phyloP scores from a whole-genome alignment of 1,284 basidiomycete genomes.

The Wolfiporia cocos region DNA sequence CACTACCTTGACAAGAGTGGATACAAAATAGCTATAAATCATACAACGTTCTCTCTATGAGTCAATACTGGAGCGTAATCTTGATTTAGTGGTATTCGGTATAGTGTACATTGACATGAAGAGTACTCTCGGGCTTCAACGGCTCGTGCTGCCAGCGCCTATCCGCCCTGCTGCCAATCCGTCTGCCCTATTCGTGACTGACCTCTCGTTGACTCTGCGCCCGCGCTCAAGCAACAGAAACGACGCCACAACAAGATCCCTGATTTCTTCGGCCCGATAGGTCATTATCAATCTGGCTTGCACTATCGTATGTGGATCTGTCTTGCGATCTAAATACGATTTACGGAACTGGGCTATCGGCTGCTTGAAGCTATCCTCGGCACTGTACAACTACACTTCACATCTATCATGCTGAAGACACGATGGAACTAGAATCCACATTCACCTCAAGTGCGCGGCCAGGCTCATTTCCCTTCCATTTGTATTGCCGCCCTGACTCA shows the following conservation, averaged over 20 bases:
- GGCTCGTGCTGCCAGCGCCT: too few relatives aligned
- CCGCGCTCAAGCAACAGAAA: conserved; percentile 33
- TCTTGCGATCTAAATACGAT: conserved; percentile 19
- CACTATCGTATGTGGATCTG: conserved; percentile 12
- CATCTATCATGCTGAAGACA: too few relatives aligned
- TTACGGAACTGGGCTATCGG: conserved; percentile 33
- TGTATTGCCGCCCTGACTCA: conserved; percentile 28
- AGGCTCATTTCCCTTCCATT: conserved; percentile 35
- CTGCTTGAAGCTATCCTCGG: conserved; percentile 22
- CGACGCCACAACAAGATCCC: conserved; percentile 31
- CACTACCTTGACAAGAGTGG: too few relatives aligned
- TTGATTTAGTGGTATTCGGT: too few relatives aligned
- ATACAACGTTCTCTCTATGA: too few relatives aligned
- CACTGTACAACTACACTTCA: conserved; percentile 33
- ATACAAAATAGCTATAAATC: too few relatives aligned
- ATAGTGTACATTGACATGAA: too few relatives aligned
- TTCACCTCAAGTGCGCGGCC: conserved; percentile 31
- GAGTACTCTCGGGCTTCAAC: too few relatives aligned
- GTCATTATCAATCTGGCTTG: conserved; percentile 29
- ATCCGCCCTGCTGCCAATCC: too few relatives aligned
- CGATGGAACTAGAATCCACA: too few relatives aligned
- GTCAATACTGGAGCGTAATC: too few relatives aligned
- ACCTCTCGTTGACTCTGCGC: neutral
- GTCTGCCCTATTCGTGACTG: neutral
- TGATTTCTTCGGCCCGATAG: conserved; percentile 28